Percentiles rank a stretch among this genome's conserved stretches.
phyloP scores from a whole-genome alignment of 441 rosid genomes.

The Geranium incanum region DNA sequence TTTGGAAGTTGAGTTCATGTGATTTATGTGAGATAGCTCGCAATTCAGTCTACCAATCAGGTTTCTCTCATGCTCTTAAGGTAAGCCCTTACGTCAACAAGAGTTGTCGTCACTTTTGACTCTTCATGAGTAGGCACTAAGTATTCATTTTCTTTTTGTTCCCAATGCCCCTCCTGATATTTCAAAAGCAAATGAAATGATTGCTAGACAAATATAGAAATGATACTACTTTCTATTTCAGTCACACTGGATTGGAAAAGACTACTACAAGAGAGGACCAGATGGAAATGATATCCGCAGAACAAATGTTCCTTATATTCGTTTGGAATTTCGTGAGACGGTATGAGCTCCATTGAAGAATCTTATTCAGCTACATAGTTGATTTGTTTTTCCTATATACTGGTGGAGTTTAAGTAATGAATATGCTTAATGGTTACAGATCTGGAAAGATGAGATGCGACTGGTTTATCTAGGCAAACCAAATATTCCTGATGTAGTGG shows the following conservation, averaged over 20 bases:
- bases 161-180: no score
- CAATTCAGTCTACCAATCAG: conserved; percentile 93
- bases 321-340: conserved; percentile 85
- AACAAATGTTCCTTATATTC: conserved; percentile 96
- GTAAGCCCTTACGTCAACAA: conserved; percentile 23
- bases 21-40: conserved; percentile 98
- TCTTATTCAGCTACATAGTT: no score
- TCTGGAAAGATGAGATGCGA: conserved; percentile 93
- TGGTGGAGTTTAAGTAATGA: no score
- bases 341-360: conserved; percentile 24
- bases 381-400: no score
- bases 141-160: not conserved
- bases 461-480: conserved; percentile 73
- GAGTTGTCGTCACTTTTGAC: not conserved
- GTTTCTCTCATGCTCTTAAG: conserved; percentile 98
- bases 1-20: conserved; percentile 96
- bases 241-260: conserved; percentile 95
- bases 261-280: conserved; percentile 91
- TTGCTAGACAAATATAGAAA: no score
- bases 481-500: conserved; percentile 45
- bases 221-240: conserved; percentile 25
- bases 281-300: conserved; percentile 86
- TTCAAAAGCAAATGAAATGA: no score
- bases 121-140: not conserved
- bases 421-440: conserved; percentile 34